phyloP scores from a whole-genome alignment of 2,329 filamentous ascomycete genomes.

The Pseudopithomyces maydicus region DNA sequence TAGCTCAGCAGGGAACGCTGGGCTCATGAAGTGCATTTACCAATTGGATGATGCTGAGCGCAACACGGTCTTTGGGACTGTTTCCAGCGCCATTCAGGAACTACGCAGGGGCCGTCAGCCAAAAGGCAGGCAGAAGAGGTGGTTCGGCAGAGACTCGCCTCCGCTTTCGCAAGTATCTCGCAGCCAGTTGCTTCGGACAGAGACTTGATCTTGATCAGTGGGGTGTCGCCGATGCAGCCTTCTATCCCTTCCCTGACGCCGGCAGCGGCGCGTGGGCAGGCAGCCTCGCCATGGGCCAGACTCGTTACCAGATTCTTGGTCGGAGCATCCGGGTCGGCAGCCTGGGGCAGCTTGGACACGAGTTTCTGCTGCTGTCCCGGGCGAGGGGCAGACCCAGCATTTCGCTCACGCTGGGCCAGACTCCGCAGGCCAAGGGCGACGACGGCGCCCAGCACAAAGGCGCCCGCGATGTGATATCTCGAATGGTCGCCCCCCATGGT shows the following conservation, averaged over 20 bases:
- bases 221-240: slow-evolving; percentile 91
- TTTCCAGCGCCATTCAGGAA: slow-evolving; percentile 94
- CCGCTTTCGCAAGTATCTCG: slow-evolving; percentile 89
- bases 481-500: slow-evolving; percentile 44
- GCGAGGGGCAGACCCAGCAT: slow-evolving; percentile 20
- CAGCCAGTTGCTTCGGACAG: slow-evolving; percentile 87
- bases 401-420: slow-evolving; percentile 24
- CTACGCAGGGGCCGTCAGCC: slow-evolving; percentile 36
- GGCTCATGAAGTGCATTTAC: slow-evolving; percentile 36
- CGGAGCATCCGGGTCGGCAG: slow-evolving; percentile 27
- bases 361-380: slow-evolving; percentile 26
- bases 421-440: slow-evolving; percentile 56
- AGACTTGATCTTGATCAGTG: slow-evolving; percentile 82
- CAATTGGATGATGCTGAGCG: slow-evolving; percentile 81
- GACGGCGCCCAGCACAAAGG: slow-evolving; percentile 78
- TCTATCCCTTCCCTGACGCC: slow-evolving; percentile 79
- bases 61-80: slow-evolving; percentile 93
- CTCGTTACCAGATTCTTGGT: slow-evolving; percentile 31
- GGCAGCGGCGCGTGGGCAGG: slow-evolving; percentile 18
- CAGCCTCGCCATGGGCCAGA: slow-evolving; percentile 22
- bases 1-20: slow-evolving; percentile 10
- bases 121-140: neutral
- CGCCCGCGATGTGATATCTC: slow-evolving; percentile 67
- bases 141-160: slow-evolving; percentile 53
- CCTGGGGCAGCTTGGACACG: slow-evolving; percentile 27